Base-by-base conservation (phyloP, 495 filamentous ascomycete genomes). In the Lindgomyces ingoldianus region DNA sequence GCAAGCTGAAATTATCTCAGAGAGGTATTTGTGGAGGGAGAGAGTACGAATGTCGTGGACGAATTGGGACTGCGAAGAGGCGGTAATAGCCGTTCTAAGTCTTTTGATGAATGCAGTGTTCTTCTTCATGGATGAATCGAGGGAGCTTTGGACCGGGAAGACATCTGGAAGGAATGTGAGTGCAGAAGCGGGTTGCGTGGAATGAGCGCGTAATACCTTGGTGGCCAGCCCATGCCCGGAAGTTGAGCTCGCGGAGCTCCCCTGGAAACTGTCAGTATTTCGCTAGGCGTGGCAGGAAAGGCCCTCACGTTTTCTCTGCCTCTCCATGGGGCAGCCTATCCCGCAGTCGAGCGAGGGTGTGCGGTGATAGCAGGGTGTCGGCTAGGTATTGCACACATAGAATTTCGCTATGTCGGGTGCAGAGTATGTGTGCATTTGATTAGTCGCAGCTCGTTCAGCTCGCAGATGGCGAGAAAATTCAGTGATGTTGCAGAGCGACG, bases 91-190 rank as follows among this genome's bases (percentile, higher is more conserved):
- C 26, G 94, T 96, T 36, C 94, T 90, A 33, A 98, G 81, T 55
- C 95, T 89, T 76, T 96, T 97, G 74, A 99, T 99, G 75, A 98
- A 97, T 60, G 93, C 93, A 12, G 94, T 99, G 72, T 99, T 99
- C 78, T 98, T 99, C 81, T 96, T 98, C 70, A 99, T 82, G 29
- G 93, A 93, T 18, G 95, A 96, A 75, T 99, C 95, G 64, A 99
- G 87, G 25, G 91, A 90, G 59, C 84, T 81, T 74, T 81, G 84
- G 62, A 93, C 85, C 33, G 85, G 81, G 73, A 96, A 95, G 30
- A 95, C 76, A 79, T 89, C 93, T 96, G 69, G 42, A 65, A 22
- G 53, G 24, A 62, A 65, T 41, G 65, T 71, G 21, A 72, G 63
- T 47, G 36, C 70, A 60, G 72, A 67, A 27, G 63, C n/a, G 27